A percentile compares a stretch with the other conserved stretches of the same genome.
phyloP scores from a whole-genome alignment of 2,329 filamentous ascomycete species.

The Venturia asperata region DNA sequence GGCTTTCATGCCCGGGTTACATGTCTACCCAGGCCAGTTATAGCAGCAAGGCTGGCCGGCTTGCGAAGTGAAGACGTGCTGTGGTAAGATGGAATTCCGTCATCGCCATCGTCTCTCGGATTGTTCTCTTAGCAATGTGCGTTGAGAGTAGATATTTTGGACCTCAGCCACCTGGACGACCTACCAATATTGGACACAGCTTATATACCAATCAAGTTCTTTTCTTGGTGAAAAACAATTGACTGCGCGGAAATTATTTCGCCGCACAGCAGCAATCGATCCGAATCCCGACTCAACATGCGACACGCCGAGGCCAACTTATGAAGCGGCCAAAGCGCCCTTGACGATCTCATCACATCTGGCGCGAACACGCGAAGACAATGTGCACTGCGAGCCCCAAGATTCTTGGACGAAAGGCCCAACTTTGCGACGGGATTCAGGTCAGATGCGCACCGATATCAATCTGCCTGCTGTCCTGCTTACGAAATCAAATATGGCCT shows the following conservation, averaged over 20 bases:
- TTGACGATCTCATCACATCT: neutral
- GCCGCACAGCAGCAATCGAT: neutral
- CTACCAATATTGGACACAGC: too few species aligned
- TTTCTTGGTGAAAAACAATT: neutral
- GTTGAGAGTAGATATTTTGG: too few species aligned
- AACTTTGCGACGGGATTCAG: neutral
- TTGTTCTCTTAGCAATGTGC: neutral
- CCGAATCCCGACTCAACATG: neutral
- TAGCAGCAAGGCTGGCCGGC: neutral
- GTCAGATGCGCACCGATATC: neutral
- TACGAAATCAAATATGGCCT: neutral
- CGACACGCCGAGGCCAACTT: neutral
- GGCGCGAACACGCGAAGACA: neutral
- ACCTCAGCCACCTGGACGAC: too few species aligned
- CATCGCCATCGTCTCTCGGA: neutral
- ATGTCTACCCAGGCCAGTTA: neutral
- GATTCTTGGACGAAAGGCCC: neutral
- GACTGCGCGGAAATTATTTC: neutral
- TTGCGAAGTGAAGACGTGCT: neutral
- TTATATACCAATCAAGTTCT: too few species aligned
- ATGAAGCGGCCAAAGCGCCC: neutral
- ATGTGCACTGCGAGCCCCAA: neutral
- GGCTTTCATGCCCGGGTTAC: neutral
- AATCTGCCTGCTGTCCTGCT: neutral
- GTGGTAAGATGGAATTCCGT: neutral